Conservation (phyloP, 2,329 filamentous ascomycete genomes). For the Fonsecaea nubica region DNA sequence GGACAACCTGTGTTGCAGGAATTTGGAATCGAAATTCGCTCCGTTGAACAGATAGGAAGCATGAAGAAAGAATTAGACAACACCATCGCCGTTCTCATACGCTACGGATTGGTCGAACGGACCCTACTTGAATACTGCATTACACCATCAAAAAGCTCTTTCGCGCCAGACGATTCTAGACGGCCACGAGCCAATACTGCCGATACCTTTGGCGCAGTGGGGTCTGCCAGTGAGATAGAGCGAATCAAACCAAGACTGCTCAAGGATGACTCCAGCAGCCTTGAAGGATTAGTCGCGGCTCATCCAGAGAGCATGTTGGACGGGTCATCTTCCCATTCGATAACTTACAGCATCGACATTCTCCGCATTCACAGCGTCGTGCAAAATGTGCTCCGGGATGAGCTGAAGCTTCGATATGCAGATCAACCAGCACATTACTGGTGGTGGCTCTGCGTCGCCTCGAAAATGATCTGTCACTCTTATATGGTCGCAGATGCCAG, state of each 20-base stretch:
- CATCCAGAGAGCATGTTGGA: slow-evolving; percentile 22
- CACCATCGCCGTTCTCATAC: slow-evolving; percentile 54
- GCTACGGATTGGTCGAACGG: slow-evolving; percentile 54
- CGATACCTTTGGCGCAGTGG: not conserved
- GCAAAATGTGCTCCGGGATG: slow-evolving; percentile 56
- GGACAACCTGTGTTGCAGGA: slow-evolving; percentile 51
- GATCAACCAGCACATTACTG: slow-evolving; percentile 46
- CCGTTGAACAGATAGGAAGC: slow-evolving; percentile 44
- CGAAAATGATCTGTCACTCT: slow-evolving; percentile 50
- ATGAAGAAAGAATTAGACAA: slow-evolving; percentile 51
- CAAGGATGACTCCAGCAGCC: slow-evolving; percentile 26
- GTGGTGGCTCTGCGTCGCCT: slow-evolving; percentile 53
- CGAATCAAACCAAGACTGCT: slow-evolving; percentile 2
- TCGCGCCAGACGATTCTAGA: slow-evolving; percentile 27
- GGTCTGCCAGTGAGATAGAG: not conserved
- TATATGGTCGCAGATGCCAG: slow-evolving; percentile 51
- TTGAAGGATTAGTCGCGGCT: slow-evolving; percentile 25
- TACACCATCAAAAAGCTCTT: slow-evolving; percentile 22
- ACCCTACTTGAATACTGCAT: slow-evolving; percentile 45
- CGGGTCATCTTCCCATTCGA: slow-evolving; percentile 32
- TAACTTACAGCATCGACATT: slow-evolving; percentile 48
- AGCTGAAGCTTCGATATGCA: slow-evolving; percentile 44
- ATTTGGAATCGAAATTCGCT: slow-evolving; percentile 48
- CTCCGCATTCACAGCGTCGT: slow-evolving; percentile 58
- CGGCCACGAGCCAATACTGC: slow-evolving; percentile 7